These are phyloP conservation scores for Gilbertella persicaria DNA, from an alignment of 371 early-diverging fungal species.

Conservation along the genomic window DNA sequence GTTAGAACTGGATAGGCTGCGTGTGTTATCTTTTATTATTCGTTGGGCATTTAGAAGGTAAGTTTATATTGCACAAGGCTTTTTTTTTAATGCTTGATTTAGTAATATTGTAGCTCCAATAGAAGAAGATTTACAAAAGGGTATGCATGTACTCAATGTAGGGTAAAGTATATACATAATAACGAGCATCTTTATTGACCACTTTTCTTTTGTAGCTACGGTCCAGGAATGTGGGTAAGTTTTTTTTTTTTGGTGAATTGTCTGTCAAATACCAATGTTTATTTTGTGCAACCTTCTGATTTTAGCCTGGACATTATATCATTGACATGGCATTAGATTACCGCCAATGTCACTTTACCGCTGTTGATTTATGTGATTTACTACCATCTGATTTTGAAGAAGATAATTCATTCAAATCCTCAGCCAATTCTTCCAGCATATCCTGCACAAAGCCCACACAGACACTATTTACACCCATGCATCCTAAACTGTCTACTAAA, in stretches of 20 bases:
- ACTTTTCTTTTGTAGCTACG: constrained; percentile 13
- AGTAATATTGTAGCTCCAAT: constrained; percentile 31
- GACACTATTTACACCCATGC: constrained; percentile 20
- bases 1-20: constrained; percentile 27
- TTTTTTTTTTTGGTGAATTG: background rate
- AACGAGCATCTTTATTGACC: background rate
- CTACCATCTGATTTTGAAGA: constrained; percentile 24
- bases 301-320: constrained; percentile 30
- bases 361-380: constrained; percentile 24
- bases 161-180: constrained; percentile 21
- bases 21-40: constrained; percentile 29
- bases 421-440: background rate
- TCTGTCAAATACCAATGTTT: background rate
- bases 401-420: background rate
- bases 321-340: constrained; percentile 36
- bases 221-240: constrained; percentile 39
- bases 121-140: constrained; percentile 16
- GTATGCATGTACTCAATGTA: constrained; percentile 26
- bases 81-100: constrained; percentile 2
- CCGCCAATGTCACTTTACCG: constrained; percentile 17
- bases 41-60: constrained; percentile 40
- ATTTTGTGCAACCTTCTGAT: background rate
- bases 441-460: background rate
- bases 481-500: constrained; percentile 16
- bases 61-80: background rate